Conservation (phyloP, 805 yeast species). For the Henningerozyma blattae region DNA sequence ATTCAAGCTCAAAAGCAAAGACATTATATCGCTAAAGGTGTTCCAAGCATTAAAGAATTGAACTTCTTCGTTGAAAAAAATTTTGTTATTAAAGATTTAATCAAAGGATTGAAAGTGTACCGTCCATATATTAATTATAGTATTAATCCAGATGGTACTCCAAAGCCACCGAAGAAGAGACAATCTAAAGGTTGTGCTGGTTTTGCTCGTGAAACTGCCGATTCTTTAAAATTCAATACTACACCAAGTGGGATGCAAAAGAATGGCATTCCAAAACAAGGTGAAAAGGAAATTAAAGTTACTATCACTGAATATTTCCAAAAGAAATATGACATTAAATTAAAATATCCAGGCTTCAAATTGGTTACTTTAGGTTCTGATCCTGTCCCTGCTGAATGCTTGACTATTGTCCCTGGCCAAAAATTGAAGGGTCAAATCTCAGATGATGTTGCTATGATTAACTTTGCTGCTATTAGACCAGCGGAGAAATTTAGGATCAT, state of each 20-base stretch:
- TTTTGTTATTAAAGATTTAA: constrained; percentile 7
- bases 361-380: constrained; percentile 11
- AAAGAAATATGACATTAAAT: constrained; percentile 9
- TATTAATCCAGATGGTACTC: constrained; percentile 11
- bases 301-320: constrained; percentile 8
- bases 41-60: constrained; percentile 6
- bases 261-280: constrained; percentile 3
- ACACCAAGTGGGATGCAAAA: constrained; percentile 7
- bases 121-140: constrained; percentile 14
- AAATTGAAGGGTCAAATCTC: constrained; percentile 11
- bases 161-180: constrained; percentile 10
- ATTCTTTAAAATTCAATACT: constrained; percentile 9
- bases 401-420: constrained; percentile 15
- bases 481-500: constrained; percentile 10
- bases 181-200: constrained; percentile 11
- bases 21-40: background rate
- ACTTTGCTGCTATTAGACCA: constrained; percentile 15
- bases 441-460: constrained; percentile 9
- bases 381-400: constrained; percentile 13
- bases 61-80: constrained; percentile 10
- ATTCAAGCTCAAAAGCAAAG: background rate
- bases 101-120: constrained; percentile 12
- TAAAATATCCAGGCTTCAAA: constrained; percentile 12
- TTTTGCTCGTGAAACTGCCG: constrained; percentile 12
- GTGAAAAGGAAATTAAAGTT: constrained; percentile 5